A percentile compares a stretch with the other conserved stretches of the same genome.
Evolutionary conservation across 1,284 basidiomycete genomes (phyloP).

Genomic region (Neonothopanus nambi): DNA sequence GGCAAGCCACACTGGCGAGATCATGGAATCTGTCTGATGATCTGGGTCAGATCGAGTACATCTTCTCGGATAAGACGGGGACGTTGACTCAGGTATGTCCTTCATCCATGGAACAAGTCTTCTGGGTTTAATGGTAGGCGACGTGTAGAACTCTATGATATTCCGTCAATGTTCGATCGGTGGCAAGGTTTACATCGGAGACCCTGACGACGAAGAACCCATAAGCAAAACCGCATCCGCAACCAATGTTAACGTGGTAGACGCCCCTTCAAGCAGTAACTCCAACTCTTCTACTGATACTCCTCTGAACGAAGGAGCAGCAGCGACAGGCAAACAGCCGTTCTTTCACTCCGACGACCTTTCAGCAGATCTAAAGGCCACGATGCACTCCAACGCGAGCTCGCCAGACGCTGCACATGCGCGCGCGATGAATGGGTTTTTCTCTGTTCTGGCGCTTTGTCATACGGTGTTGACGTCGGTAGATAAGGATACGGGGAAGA

Average conservation of each 20-base stretch:
- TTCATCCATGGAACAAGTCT: not conserved
- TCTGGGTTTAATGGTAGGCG: slow-evolving; percentile 3
- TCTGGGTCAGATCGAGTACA: slow-evolving; percentile 92
- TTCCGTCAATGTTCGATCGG: slow-evolving; percentile 93
- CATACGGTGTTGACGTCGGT: slow-evolving; percentile 89
- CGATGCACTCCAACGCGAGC: slow-evolving; percentile 37
- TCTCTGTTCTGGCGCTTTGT: slow-evolving; percentile 89
- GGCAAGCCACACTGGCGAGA: slow-evolving; percentile 78
- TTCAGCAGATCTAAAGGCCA: slow-evolving; percentile 9
- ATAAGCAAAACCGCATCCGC: not conserved
- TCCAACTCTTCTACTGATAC: not conserved
- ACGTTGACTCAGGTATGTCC: slow-evolving; percentile 81
- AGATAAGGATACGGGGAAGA: slow-evolving; percentile 66
- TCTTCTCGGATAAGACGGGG: slow-evolving; percentile 97
- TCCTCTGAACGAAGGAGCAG: not conserved
- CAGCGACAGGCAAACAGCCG: slow-evolving; percentile 11
- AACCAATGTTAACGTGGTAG: slow-evolving; percentile 22
- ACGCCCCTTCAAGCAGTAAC: slow-evolving; percentile 30
- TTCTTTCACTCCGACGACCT: slow-evolving; percentile 63
- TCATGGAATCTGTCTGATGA: slow-evolving; percentile 98
- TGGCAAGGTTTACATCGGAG: slow-evolving; percentile 78
- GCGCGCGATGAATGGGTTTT: slow-evolving; percentile 83
- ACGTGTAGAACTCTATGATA: slow-evolving; percentile 86
- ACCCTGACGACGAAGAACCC: slow-evolving; percentile 38
- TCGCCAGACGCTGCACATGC: slow-evolving; percentile 63